These are phyloP conservation scores for Pestalotiopsis sp. DNA, from an alignment of 2,329 filamentous ascomycete species.

Conservation along the genomic window DNA sequence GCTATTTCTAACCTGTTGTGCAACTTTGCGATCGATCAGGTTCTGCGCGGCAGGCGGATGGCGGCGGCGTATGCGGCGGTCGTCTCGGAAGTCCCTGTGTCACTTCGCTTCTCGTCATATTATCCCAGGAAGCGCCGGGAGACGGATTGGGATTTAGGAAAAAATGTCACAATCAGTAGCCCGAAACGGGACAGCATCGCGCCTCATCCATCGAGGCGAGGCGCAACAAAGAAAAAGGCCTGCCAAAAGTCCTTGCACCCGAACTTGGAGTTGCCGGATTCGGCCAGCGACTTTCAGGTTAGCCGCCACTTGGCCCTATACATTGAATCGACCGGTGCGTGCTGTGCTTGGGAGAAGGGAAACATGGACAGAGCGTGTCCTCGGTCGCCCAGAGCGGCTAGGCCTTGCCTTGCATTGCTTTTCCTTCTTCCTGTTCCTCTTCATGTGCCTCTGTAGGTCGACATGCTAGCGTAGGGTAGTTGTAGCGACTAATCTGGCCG, in stretches of 20 bases:
- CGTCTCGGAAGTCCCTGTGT: not conserved
- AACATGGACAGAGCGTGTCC: not conserved
- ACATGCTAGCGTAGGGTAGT: not conserved
- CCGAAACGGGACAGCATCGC: not conserved
- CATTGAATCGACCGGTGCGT: not conserved
- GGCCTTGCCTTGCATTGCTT: not conserved
- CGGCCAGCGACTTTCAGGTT: not conserved
- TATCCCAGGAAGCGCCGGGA: not conserved
- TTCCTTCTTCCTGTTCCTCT: not conserved
- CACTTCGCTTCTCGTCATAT: not conserved
- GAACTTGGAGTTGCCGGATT: slow-evolving; percentile 3
- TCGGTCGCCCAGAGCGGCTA: not conserved
- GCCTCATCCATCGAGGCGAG: not conserved
- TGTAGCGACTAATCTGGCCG: not conserved
- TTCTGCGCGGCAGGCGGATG: not conserved
- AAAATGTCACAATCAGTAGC: not conserved
- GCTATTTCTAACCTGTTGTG: not conserved
- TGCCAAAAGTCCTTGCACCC: not conserved
- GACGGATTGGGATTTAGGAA: not conserved
- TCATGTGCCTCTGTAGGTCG: not conserved
- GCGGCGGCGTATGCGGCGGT: not conserved
- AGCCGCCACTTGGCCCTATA: not conserved
- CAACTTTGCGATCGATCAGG: too few species aligned
- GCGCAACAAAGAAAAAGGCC: not conserved
- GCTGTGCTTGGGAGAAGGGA: not conserved